Evolutionary conservation across 75 land plant genomes (phyloP).

Genomic region (Selaginella tamariscina): DNA sequence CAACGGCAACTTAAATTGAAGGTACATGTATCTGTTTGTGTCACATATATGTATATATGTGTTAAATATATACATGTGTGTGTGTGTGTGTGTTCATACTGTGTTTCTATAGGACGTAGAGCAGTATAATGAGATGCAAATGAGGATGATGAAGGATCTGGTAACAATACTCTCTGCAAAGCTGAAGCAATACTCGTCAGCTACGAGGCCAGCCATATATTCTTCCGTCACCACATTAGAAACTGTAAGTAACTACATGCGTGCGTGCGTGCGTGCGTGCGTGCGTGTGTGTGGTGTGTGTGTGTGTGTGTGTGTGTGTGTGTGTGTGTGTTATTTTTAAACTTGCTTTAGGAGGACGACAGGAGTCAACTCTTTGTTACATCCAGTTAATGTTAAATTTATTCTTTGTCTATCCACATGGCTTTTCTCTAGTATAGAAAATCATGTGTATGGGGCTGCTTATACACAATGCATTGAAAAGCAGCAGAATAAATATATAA

Average conservation of each 20-base stretch:
- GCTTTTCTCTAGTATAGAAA: no score
- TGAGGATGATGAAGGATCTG: conserved; percentile 23
- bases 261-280: no score
- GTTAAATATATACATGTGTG: neutral
- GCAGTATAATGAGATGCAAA: conserved; percentile 15
- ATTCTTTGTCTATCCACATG: no score
- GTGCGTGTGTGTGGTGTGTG: no score
- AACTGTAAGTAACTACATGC: conserved; percentile 14
- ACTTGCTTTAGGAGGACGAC: neutral
- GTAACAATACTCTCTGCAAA: conserved; percentile 21
- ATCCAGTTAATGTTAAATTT: neutral
- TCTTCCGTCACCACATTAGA: conserved; percentile 21
- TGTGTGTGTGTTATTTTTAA: neutral
- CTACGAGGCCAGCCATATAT: conserved; percentile 16
- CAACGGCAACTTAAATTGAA: conserved; percentile 17
- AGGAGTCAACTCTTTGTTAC: neutral
- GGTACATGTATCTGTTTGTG: neutral
- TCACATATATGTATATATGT: neutral
- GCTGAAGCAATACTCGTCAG: conserved; percentile 13
- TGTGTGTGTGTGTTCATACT: neutral
- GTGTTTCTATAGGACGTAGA: conserved; percentile 14
- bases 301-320: no score
- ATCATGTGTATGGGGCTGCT: no score
- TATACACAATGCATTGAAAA: no score
- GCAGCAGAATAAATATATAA: no score